A percentile compares a stretch with the other conserved stretches of the same genome.
Conservation (phyloP, 177 flowering plant species). For the Vitis hybrid region DNA sequence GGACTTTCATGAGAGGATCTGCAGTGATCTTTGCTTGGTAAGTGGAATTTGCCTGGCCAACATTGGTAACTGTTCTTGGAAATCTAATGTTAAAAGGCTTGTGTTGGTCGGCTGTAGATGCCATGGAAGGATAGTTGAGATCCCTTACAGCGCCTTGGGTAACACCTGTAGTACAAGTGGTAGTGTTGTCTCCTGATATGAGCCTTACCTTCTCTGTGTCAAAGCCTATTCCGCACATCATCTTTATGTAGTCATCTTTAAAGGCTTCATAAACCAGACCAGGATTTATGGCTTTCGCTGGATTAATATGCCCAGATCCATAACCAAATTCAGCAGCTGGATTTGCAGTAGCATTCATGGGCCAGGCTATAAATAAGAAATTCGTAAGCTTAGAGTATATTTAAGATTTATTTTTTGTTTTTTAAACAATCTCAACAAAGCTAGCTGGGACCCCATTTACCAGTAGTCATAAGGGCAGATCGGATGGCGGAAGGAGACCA, state of each 20-base stretch:
- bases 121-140: conserved; percentile 61
- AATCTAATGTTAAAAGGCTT: conserved; percentile 14
- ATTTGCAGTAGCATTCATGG: conserved; percentile 15
- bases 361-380: conserved; percentile 9
- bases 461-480: conserved; percentile 34
- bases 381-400: too few species aligned
- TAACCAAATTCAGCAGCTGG: conserved; percentile 24
- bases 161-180: conserved; percentile 14
- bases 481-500: neutral
- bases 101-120: neutral
- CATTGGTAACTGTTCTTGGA: conserved; percentile 42
- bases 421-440: too few species aligned
- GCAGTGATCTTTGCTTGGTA: conserved; percentile 26
- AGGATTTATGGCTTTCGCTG: conserved; percentile 29
- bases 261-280: conserved; percentile 35
- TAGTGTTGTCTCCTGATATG: conserved; percentile 23
- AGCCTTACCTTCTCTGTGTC: neutral
- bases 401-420: too few species aligned
- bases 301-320: conserved; percentile 39
- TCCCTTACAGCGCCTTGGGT: conserved; percentile 23
- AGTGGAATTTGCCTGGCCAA: conserved; percentile 30
- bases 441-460: too few species aligned
- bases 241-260: conserved; percentile 21
- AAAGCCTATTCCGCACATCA: conserved; percentile 23
- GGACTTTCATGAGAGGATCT: conserved; percentile 2